These are phyloP conservation scores for Aspergillus panamensis DNA, from an alignment of 495 filamentous ascomycete species.

Conservation along the genomic window DNA sequence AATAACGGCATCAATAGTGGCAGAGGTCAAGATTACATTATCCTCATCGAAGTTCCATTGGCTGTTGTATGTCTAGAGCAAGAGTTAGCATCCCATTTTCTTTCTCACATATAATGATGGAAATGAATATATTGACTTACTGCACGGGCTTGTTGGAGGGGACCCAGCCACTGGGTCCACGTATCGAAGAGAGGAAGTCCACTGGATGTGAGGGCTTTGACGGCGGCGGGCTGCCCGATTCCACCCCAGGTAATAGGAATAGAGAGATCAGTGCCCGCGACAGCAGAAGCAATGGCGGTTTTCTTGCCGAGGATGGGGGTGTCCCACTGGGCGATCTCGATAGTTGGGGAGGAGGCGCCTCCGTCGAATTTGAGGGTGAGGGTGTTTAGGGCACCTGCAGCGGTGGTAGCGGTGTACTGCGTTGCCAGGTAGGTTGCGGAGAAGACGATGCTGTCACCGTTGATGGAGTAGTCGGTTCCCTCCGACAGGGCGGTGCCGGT, in stretches of 20 bases:
- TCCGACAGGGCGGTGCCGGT: slow-evolving; percentile 29
- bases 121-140: slow-evolving; percentile 25
- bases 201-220: slow-evolving; percentile 50
- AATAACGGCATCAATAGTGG: slow-evolving; percentile 45
- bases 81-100: not conserved
- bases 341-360: slow-evolving; percentile 39
- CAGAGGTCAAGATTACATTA: slow-evolving; percentile 41
- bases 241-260: slow-evolving; percentile 55
- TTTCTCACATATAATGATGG: not conserved
- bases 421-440: slow-evolving; percentile 45
- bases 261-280: slow-evolving; percentile 41
- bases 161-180: slow-evolving; percentile 55
- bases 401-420: slow-evolving; percentile 34
- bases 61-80: slow-evolving; percentile 38
- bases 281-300: slow-evolving; percentile 35
- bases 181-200: slow-evolving; percentile 52
- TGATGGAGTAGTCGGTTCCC: slow-evolving; percentile 46
- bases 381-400: slow-evolving; percentile 45
- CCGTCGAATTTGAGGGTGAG: slow-evolving; percentile 51
- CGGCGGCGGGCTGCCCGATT: slow-evolving; percentile 43
- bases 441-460: slow-evolving; percentile 45
- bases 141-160: slow-evolving; percentile 49
- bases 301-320: slow-evolving; percentile 40
- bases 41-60: slow-evolving; percentile 51
- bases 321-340: slow-evolving; percentile 51